A percentile compares a stretch with the other conserved stretches of the same genome.
Conservation (phyloP, 495 filamentous ascomycete genomes). For the Penicillium flavigenum region DNA sequence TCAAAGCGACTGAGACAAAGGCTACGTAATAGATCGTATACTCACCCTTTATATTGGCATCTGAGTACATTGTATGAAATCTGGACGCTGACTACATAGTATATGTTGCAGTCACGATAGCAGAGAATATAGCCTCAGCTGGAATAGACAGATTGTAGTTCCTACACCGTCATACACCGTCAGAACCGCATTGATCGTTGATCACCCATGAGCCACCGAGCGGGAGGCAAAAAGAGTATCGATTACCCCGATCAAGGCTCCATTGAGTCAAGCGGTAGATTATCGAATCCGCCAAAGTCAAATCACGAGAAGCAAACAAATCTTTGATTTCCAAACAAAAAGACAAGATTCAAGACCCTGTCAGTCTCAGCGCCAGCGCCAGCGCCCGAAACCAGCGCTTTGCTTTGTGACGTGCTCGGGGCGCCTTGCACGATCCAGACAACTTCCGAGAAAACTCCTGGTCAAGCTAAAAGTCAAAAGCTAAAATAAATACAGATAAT, state of each 20-base stretch:
- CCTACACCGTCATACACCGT: constrained; percentile 5
- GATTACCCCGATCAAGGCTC: background rate
- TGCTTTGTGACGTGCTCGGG: constrained; percentile 8
- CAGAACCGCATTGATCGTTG: constrained; percentile 1
- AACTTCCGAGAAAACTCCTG: constrained; percentile 1
- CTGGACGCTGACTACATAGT: background rate
- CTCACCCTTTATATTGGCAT: background rate
- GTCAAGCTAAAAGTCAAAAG: constrained; percentile 2
- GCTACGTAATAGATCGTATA: background rate
- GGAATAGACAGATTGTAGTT: background rate
- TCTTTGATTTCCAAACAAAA: background rate
- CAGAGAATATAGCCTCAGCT: background rate
- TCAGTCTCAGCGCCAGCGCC: background rate
- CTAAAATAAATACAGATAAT: background rate
- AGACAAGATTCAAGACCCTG: constrained; percentile 4
- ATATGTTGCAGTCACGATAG: background rate
- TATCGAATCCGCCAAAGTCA: constrained; percentile 3
- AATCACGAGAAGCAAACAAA: background rate
- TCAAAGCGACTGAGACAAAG: constrained; percentile 6
- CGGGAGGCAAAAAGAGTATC: background rate
- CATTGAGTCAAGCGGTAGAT: background rate
- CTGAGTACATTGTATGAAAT: background rate
- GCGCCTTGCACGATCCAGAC: constrained; percentile 8
- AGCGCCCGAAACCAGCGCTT: background rate
- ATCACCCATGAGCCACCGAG: background rate